Evolutionary conservation across 1,139 yeast species (phyloP).

Genomic region (Lodderomyces theae): DNA sequence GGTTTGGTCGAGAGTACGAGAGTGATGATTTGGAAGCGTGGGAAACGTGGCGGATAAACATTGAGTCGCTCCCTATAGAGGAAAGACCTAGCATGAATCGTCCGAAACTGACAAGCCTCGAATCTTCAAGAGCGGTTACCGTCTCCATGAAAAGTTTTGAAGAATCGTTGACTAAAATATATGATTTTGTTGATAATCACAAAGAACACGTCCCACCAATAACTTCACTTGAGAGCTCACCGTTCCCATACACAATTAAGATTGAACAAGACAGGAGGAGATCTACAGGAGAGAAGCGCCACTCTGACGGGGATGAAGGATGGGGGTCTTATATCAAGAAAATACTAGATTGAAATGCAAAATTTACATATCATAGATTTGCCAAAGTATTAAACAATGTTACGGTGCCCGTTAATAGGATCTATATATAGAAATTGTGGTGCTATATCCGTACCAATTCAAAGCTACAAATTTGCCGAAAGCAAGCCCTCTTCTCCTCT

Average conservation of each 20-base stretch:
- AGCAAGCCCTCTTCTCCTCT: constrained; percentile 59
- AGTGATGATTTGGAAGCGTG: constrained; percentile 27
- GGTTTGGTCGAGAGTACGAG: constrained; percentile 34
- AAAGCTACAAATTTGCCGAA: constrained; percentile 29
- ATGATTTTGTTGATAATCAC: constrained; percentile 50
- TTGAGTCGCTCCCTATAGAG: constrained; percentile 34
- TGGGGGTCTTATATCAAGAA: constrained; percentile 53
- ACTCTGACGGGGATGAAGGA: constrained; percentile 26
- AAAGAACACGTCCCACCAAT: constrained; percentile 75
- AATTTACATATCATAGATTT: neutral
- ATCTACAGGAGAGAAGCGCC: neutral
- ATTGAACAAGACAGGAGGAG: constrained; percentile 13
- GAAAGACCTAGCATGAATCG: constrained; percentile 8
- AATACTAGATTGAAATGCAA: constrained; percentile 30
- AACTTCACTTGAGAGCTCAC: constrained; percentile 60
- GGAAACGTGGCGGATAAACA: constrained; percentile 44
- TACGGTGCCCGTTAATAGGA: neutral
- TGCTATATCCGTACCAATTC: too few species aligned
- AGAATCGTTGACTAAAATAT: constrained; percentile 43
- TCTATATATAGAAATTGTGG: neutral
- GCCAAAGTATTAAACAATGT: neutral
- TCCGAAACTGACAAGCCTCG: neutral
- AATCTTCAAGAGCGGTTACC: constrained; percentile 16
- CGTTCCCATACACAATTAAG: constrained; percentile 57
- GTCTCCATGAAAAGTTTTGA: constrained; percentile 40